These are phyloP conservation scores for Phylloporus arenicola DNA, from an alignment of 768 basidiomycete species.

Conservation along the genomic window DNA sequence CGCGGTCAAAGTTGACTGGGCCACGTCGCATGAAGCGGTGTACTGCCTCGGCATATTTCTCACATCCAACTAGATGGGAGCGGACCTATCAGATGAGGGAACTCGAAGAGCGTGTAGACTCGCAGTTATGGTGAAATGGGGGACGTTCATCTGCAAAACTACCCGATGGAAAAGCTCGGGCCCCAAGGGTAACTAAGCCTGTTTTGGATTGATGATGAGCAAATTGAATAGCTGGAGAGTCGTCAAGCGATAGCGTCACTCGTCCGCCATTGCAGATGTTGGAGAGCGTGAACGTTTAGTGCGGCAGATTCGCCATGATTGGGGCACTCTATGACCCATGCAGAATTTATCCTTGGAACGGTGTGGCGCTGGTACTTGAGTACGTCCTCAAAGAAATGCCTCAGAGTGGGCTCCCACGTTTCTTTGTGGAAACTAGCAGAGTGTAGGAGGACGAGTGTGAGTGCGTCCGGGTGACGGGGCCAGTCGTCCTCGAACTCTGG, in stretches of 20 bases:
- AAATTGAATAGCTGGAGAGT: too few relatives aligned
- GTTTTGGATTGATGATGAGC: too few relatives aligned
- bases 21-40: constrained; percentile 50
- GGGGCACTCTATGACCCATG: constrained; percentile 67
- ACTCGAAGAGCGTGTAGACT: constrained; percentile 12
- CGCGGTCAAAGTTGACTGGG: constrained; percentile 42
- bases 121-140: constrained; percentile 45
- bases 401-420: constrained; percentile 61
- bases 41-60: constrained; percentile 54
- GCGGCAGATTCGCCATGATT: constrained; percentile 62
- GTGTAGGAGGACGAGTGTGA: constrained; percentile 59
- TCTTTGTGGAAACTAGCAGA: constrained; percentile 74
- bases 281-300: constrained; percentile 47
- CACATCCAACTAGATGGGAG: constrained; percentile 48
- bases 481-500: constrained; percentile 34
- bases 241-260: too few relatives aligned
- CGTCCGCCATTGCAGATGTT: too few relatives aligned
- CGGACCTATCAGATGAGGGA: not conserved
- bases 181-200: too few relatives aligned
- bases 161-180: too few relatives aligned
- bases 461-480: constrained; percentile 35
- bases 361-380: not conserved
- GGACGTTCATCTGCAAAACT: too few relatives aligned
- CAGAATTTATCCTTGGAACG: constrained; percentile 26
- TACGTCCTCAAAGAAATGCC: constrained; percentile 39